Conservation (phyloP, 2,329 filamentous ascomycete genomes). For the Fusarium oxysporum region DNA sequence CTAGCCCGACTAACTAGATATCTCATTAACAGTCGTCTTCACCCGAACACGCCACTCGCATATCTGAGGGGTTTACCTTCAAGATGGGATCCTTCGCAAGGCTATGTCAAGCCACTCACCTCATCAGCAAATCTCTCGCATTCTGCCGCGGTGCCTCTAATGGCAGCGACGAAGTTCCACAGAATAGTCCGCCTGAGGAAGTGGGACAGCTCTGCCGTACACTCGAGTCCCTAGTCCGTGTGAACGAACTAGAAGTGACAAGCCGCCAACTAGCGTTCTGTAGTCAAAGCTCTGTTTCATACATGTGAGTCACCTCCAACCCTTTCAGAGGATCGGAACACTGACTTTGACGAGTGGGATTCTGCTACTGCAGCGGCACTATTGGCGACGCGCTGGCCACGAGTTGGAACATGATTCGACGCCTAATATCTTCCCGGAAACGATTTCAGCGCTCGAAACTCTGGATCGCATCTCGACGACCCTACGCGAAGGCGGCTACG, state of each 20-base stretch:
- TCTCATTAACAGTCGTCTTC: not conserved
- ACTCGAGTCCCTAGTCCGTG: not conserved
- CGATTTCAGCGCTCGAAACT: not conserved
- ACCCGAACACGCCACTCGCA: not conserved
- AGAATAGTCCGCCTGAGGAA: not conserved
- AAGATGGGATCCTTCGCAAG: not conserved
- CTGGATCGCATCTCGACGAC: not conserved
- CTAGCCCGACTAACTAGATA: accelerated
- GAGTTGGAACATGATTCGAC: not conserved
- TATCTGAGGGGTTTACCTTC: not conserved
- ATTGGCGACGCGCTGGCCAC: not conserved
- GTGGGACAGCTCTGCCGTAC: not conserved
- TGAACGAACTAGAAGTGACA: not conserved
- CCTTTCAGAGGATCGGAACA: too few species aligned
- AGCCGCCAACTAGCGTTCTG: not conserved
- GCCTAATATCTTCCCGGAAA: not conserved
- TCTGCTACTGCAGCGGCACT: not conserved
- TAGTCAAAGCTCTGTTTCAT: not conserved
- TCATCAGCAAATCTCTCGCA: not conserved
- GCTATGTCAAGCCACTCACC: not conserved
- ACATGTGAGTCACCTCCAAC: not conserved
- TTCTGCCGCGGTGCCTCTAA: accelerated
- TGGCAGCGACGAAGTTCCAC: accelerated
- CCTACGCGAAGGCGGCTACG: not conserved
- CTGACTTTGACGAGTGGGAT: not conserved